Evolutionary conservation across 768 basidiomycete genomes (phyloP).

Genomic region (Sutorius australiensis): DNA sequence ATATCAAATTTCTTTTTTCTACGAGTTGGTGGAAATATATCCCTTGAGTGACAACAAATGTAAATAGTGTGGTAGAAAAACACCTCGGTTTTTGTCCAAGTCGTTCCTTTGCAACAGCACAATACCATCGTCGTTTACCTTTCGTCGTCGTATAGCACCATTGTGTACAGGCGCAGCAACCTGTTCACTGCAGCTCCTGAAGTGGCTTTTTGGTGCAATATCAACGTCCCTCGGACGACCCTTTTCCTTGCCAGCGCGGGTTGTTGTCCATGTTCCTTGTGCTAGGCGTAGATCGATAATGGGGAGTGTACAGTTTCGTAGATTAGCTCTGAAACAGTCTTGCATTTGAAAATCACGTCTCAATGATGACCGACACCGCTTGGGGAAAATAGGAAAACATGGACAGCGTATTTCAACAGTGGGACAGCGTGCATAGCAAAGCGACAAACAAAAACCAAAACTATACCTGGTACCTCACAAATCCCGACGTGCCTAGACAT

Average conservation of each 20-base stretch:
- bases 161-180: slow-evolving; percentile 33
- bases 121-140: neutral
- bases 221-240: slow-evolving; percentile 5
- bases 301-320: slow-evolving; percentile 10
- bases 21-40: neutral
- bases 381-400: neutral
- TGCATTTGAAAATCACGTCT: neutral
- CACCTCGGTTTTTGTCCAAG: neutral
- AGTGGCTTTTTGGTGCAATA: slow-evolving; percentile 31
- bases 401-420: neutral
- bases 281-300: slow-evolving; percentile 6
- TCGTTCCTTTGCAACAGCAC: neutral
- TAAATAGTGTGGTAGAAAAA: slow-evolving; percentile 2
- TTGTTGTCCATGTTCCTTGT: neutral
- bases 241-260: slow-evolving; percentile 9
- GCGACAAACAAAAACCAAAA: neutral
- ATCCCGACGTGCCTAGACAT: neutral
- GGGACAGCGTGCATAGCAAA: neutral
- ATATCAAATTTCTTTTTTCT: slow-evolving; percentile 11
- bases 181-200: slow-evolving; percentile 29
- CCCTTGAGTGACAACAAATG: neutral
- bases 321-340: neutral
- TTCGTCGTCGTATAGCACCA: slow-evolving; percentile 16
- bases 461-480: no score
- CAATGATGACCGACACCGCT: no score